Evolutionary conservation across 2,329 filamentous ascomycete genomes (phyloP), one percentile per base, ranked within the genome.

Genomic region (Exophiala sp.): DNA sequence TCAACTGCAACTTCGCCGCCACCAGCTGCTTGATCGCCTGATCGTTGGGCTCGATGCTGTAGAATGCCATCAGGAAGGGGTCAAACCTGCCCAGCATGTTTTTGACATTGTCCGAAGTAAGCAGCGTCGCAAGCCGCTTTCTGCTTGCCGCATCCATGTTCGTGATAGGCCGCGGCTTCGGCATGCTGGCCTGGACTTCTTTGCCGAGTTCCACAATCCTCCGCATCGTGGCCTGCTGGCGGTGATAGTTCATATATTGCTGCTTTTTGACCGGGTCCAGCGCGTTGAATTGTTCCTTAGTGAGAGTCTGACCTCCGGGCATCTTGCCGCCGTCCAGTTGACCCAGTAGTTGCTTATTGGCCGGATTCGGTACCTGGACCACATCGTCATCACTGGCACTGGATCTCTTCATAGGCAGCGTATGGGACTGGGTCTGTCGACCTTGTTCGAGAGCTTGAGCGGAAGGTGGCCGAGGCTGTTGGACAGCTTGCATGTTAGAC

Each of bases 321-420:
- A 47, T 34, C 24, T 47, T 52, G 38, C 32, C 46, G 18, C 9
- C 30, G 29, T 50, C 47, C 14, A 32, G 38, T 35, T 53, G 51
- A 19, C 23, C 19, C 18, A 46, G 50, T 10, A 42, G 13, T 29
- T 42, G 47, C 24, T 46, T 51, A 37, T 46, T 51, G 34, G 24
- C 18, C 16, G 43, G 46, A 27, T 44, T 53, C 19, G 43, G 40
- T 16, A 55, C 39, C 27, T 74, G 73, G 29, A 68, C 60, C n/a
- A 67, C 62, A 58, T 77, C 74, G 56, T 77, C 73, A 47, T 65
- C 67, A 47, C 62, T 67, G 2, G 68, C 67, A 47, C 62, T 67
- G 2, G 68, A 60, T 52, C 74, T 65, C 60, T 73, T 73, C 19
- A 70, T 57, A n/a, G 62, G 50, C 46, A 64, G 62, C 16, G 13